phyloP scores from a whole-genome alignment of 345 rosid species.

The Murraya koenigii region DNA sequence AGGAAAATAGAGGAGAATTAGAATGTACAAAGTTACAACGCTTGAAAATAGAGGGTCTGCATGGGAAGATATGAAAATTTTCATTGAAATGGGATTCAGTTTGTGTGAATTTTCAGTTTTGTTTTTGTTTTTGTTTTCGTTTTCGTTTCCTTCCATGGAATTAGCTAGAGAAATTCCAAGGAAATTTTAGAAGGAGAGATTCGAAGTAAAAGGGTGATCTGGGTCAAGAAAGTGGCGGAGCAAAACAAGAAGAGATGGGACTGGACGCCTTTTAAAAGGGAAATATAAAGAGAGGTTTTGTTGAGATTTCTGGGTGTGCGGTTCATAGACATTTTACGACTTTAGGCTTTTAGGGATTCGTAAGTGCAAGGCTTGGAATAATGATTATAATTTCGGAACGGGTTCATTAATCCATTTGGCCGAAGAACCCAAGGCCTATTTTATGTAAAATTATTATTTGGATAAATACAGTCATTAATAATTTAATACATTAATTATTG shows the following conservation, averaged over 20 bases:
- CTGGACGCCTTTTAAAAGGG: neutral
- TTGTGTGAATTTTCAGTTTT: slow-evolving; percentile 11
- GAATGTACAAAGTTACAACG: slow-evolving; percentile 45
- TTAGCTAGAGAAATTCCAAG: neutral
- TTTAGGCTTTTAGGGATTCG: slow-evolving; percentile 22
- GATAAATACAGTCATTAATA: neutral
- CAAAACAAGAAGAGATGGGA: neutral
- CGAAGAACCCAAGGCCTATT: neutral
- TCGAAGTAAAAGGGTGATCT: neutral
- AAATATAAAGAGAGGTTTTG: neutral
- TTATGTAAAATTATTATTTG: neutral
- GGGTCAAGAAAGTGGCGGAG: neutral
- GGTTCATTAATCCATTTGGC: neutral
- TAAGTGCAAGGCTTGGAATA: slow-evolving; percentile 38
- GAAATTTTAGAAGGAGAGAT: neutral
- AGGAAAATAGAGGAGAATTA: slow-evolving; percentile 58
- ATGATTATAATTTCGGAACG: neutral
- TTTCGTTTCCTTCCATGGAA: slow-evolving; percentile 29
- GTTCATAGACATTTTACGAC: slow-evolving; percentile 20
- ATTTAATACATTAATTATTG: neutral
- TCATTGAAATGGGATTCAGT: slow-evolving; percentile 8
- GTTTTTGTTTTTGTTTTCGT: neutral
- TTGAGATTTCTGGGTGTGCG: slow-evolving; percentile 11
- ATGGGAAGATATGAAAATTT: neutral
- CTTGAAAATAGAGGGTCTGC: slow-evolving; percentile 55